Base-by-base conservation (phyloP, 257 asterid genomes). In the Sherardia arvensis region DNA sequence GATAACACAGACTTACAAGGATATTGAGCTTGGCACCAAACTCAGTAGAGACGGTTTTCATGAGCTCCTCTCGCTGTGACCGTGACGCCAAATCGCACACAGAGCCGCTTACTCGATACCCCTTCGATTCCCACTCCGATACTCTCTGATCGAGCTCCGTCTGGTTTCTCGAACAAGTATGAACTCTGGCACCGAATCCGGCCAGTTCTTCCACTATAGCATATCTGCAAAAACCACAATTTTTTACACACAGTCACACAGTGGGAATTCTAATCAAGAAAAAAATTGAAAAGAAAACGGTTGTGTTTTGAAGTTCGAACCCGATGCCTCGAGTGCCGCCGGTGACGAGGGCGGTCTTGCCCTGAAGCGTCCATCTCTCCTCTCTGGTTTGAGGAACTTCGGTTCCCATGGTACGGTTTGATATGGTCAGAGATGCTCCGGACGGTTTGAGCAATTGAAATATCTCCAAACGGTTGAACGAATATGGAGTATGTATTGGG, bases 241-340 rank as follows among this genome's bases (percentile, higher is more conserved):
- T n/a, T n/a, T 9, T 38, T 38, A 38, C 47, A 36, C 43, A 38
- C 47, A 38, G 47, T 38, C 47, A 38, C 47, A 38, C 25, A 11
- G 21, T 49, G 3, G 20, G 26, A 20, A 49, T 1, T 49, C 7
- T 12, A 8, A 14, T 7, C 8, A 8, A 29, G 33, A 9, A 14
- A 17, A n/a, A n/a, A n/a, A n/a, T n/a, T n/a, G n/a, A n/a, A n/a
- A n/a, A n/a, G n/a, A n/a, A 15, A 6, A 8, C 6, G 21, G 23
- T 5, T 21, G 56, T 7, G 11, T 6, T 20, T 4, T 38, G 25
- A 12, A 49, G 25, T 5, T 48, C 70, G 27, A 36, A 78, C 83
- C 83, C 83, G 3, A 78, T 75, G 70, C 80, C 83, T 69, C 62
- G 68, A 36, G 80, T 75, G 62, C 83, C 80, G n/a, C 83, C 80